Percentiles rank a stretch among this genome's conserved stretches.
phyloP scores from a whole-genome alignment of 2,329 filamentous ascomycete genomes.

The Raffaelea arxii region DNA sequence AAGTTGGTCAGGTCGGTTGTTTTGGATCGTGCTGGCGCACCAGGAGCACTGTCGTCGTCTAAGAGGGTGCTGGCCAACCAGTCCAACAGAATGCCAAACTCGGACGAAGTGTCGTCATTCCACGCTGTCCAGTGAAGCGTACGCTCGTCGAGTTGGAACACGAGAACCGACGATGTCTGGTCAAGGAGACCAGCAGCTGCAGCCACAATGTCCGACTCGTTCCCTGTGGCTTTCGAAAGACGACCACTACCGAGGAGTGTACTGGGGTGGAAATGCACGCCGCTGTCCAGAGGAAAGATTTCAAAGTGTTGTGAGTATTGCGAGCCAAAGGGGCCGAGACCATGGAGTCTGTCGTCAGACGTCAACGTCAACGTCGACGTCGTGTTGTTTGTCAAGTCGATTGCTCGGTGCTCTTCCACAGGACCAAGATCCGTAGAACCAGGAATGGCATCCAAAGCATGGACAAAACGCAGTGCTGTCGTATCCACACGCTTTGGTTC shows the following conservation, averaged over 20 bases:
- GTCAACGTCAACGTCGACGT: too few relatives aligned
- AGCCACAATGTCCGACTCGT: too few relatives aligned
- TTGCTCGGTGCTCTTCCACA: slow-evolving; percentile 14
- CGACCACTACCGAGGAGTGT: slow-evolving; percentile 48
- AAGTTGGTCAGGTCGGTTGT: slow-evolving; percentile 30
- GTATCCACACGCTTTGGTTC: slow-evolving; percentile 36
- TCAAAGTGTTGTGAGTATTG: slow-evolving; percentile 55
- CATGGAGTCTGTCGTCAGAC: slow-evolving; percentile 34
- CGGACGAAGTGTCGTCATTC: slow-evolving; percentile 49
- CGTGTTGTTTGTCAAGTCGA: too few relatives aligned
- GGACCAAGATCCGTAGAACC: slow-evolving; percentile 10
- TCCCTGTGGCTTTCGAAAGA: slow-evolving; percentile 29
- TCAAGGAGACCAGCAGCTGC: too few relatives aligned
- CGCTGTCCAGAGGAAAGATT: slow-evolving; percentile 44
- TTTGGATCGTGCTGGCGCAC: not conserved
- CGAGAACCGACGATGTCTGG: slow-evolving; percentile 12
- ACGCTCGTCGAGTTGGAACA: slow-evolving; percentile 37
- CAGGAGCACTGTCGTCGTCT: not conserved
- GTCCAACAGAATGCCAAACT: slow-evolving; percentile 52
- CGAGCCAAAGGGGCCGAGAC: slow-evolving; percentile 51
- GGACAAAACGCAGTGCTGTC: slow-evolving; percentile 40
- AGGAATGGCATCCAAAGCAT: slow-evolving; percentile 43
- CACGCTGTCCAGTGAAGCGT: slow-evolving; percentile 45
- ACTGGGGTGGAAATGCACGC: slow-evolving; percentile 49
- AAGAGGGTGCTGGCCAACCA: slow-evolving; percentile 27